Base-by-base conservation (phyloP, 139 green algal species). In the Tetradesmus obliquus region DNA sequence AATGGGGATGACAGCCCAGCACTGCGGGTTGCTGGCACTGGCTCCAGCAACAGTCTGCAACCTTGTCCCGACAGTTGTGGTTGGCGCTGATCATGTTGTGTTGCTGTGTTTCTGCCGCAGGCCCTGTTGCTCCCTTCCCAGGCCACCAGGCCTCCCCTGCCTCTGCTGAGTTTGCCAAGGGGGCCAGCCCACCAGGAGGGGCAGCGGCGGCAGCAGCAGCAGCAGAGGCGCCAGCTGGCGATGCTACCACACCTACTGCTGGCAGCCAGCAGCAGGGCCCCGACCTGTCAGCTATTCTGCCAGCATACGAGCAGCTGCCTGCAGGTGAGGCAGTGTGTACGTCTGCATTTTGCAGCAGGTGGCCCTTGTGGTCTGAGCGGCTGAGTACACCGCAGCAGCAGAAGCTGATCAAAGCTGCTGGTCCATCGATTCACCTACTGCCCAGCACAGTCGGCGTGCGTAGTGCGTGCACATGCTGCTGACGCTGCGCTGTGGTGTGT, bases 231-330 rank as follows among this genome's bases (percentile, higher is more conserved):
- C 32, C 79, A 55, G 79, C 79, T 76, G 66, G 66, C 66, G 66
- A 76, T 13, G 60, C 60, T 13, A 71, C 60, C 60, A 71, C 60
- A 15, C 15, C 60, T 22, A 15, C 60, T 22, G 12, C 60, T 71
- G 32, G 32, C 32, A 45, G 32, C 32, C 32, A 79, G 69, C 69
- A 79, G 69, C 69, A 79, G 69, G 32, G 32, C 32, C 82, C 82
- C 15, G 82, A 87, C 24, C 82, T 87, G 82, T 87, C 82, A 10
- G 69, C 66, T 54, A 87, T 87, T 13, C 82, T 87, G 54, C 82
- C 82, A 6, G 69, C 5, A 7, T 87, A 87, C 69, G 55, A 87
- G 12, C 6, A 72, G 15, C 55, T 72, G 6, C 54, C 55, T 51
- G 19, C 82, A 74, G 82, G 82, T 76, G 55, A 51, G 54, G 2